Base-by-base conservation (phyloP, 192 early-diverging fungal species). In the Chytriomyces sp. region DNA sequence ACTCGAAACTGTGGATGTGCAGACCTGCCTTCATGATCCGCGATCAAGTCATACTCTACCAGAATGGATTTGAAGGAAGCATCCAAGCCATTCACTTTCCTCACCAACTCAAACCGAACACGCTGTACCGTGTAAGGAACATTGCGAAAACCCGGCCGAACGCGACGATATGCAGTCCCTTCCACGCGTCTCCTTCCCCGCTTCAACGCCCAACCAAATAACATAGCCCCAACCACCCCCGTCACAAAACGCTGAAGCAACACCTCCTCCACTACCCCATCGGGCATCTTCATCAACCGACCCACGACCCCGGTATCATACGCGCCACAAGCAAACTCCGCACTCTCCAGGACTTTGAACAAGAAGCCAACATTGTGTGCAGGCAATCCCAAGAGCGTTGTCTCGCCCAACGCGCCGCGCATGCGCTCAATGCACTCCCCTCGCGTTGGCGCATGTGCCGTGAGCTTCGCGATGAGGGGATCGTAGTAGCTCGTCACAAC, bases 401-500 rank as follows among this genome's bases (percentile, higher is more conserved):
- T 85, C 55, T 84, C 76, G 0, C 74, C 44, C 34, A 87, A 59
- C 0, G 77, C 84, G 19, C 68, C 39, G 0, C 70, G 39, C 82
- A 84, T 82, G 19, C 64, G 75, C 25, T 70, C 76, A 32, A 89
- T 75, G 30, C 84, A 84, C 52, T 86, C 78, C 3, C 54, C 74
- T n/a, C 87, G 85, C 2, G 87, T 87, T 4, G 86, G 81, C 1
- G 82, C 87, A 72, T 81, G 81, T 6, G 84, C 82, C 28, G 79
- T 85, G 33, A 89, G 75, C 70, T 89, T 89, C 54, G 85, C 79
- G 49, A 89, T 81, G 79, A 89, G 82, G 4, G 88, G 81, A 33
- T 89, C 88, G 58, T 89, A 89, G 39, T 73, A 86, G 55, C 86
- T 82, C 12, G 78, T 79, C 34, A 89, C 83, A 25, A 80, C 78